A percentile compares a stretch with the other conserved stretches of the same genome.
phyloP scores from a whole-genome alignment of 2,329 filamentous ascomycete genomes.

The Fusarium sambucinum region DNA sequence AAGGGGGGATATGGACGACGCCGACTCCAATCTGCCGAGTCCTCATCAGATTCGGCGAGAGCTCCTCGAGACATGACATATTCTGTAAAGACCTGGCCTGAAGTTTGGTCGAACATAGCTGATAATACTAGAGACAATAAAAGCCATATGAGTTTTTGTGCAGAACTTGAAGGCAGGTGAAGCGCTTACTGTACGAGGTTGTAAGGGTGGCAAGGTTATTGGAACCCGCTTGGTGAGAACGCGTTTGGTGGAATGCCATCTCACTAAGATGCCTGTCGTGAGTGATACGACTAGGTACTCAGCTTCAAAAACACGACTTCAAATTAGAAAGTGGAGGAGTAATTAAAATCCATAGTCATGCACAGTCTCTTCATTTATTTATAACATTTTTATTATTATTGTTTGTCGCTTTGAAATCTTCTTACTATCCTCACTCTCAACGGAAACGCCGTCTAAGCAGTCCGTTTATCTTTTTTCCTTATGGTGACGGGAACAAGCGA shows the following conservation, averaged over 20 bases:
- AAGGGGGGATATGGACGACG: slow-evolving; percentile 48
- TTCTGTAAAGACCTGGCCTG: slow-evolving; percentile 56
- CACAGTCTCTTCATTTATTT: neutral
- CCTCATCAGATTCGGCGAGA: slow-evolving; percentile 39
- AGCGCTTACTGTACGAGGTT: slow-evolving; percentile 7
- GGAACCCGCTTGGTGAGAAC: slow-evolving; percentile 8
- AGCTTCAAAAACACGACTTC: neutral
- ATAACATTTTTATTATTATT: slow-evolving; percentile 3
- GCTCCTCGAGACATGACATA: slow-evolving; percentile 51
- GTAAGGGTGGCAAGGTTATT: slow-evolving; percentile 22
- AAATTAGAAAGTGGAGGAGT: neutral
- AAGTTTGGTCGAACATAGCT: slow-evolving; percentile 52
- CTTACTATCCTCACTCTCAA: neutral
- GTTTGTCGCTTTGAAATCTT: slow-evolving; percentile 24
- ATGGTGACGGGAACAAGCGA: slow-evolving; percentile 38
- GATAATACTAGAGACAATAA: neutral
- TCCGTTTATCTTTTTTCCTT: slow-evolving; percentile 2
- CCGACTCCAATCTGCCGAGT: slow-evolving; percentile 54
- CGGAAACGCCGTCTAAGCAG: slow-evolving; percentile 23
- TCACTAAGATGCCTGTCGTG: neutral
- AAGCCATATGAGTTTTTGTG: neutral
- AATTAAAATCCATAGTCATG: neutral
- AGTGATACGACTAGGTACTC: neutral
- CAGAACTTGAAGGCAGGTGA: neutral
- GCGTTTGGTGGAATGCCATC: slow-evolving; percentile 20